phyloP scores from a whole-genome alignment of 345 rosid species.

The Erodium maritimum region DNA sequence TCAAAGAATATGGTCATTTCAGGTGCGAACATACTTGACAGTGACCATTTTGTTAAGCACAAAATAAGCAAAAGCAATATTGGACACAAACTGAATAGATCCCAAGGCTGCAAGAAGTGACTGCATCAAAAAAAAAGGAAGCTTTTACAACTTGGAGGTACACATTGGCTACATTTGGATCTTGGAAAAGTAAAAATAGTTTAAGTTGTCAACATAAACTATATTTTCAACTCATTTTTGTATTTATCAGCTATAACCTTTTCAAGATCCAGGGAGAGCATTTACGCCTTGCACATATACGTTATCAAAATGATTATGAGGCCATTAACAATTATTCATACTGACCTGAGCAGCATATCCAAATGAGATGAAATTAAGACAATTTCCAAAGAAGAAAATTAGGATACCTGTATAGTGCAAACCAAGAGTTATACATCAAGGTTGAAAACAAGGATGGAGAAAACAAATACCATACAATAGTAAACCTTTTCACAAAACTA shows the following conservation, averaged over 20 bases:
- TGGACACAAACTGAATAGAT: constrained; percentile 89
- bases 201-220: not conserved
- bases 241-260: not conserved
- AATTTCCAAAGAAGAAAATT: constrained; percentile 83
- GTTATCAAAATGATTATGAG: not conserved
- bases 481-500: constrained; percentile 1
- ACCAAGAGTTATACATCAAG: constrained; percentile 14
- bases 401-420: constrained; percentile 50
- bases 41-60: constrained; percentile 84
- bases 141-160: not conserved
- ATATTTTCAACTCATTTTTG: not conserved
- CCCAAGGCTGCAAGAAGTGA: constrained; percentile 99
- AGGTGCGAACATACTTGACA: constrained; percentile 61
- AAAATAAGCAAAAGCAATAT: constrained; percentile 92
- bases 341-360: constrained; percentile 99
- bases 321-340: not conserved
- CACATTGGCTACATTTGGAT: not conserved
- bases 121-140: constrained; percentile 28
- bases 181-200: not conserved
- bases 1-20: constrained; percentile 8
- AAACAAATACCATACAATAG: not conserved
- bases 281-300: not conserved
- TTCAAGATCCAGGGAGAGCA: not conserved
- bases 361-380: constrained; percentile 92
- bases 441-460: constrained; percentile 8